Evolutionary conservation across 2,329 filamentous ascomycete species (phyloP), one percentile per base, ranked within the genome.

Genomic region (Ceratocystis cacaofunesta): DNA sequence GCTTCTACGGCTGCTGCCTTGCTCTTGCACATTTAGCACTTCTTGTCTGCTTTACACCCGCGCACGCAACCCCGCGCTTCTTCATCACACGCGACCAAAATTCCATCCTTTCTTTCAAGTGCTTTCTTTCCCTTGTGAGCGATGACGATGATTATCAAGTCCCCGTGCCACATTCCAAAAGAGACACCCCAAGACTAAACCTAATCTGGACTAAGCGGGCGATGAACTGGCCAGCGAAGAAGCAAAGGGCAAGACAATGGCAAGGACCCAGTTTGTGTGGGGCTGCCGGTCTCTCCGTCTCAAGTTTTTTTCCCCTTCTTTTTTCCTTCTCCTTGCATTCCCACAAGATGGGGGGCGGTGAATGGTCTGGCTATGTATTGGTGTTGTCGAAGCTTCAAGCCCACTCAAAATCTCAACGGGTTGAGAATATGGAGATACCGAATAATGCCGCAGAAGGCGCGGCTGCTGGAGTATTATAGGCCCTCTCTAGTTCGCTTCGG

Each of bases 251-350:
- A 57, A 28, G 52, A 28, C 52, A 50, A 50, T n/a, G 46, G 46
- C 46, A 50, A 22, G 46, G 32, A 36, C 32, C 32, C 2, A 36
- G 32, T 36, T 12, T 50, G 25, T 28, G 52, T 57, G 52, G 52
- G 52, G 52, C 52, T 22, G 52, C 52, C 52, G 52, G 52, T 57
- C 32, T 57, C 52, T 57, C 52, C 52, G 52, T 57, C 52, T 28
- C 22, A 30, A 57, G 52, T 28, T 57, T 57, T 55, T 25, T 57
- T 57, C 22, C 25, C 8, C 52, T 28, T 50, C n/a, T 50, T 50
- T n/a, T n/a, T 15, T 19, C 46, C 15, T 15, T 50, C 7, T 57
- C 1, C 15, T 22, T 57, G 46, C 52, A 10, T 17, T 32, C 22
- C 52, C 52, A 32, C 25, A 57, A 57, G 25, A 28, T 28, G 52